These are phyloP conservation scores for Albophoma yamanashiensis DNA, from an alignment of 2,329 filamentous ascomycete species.

Conservation along the genomic window DNA sequence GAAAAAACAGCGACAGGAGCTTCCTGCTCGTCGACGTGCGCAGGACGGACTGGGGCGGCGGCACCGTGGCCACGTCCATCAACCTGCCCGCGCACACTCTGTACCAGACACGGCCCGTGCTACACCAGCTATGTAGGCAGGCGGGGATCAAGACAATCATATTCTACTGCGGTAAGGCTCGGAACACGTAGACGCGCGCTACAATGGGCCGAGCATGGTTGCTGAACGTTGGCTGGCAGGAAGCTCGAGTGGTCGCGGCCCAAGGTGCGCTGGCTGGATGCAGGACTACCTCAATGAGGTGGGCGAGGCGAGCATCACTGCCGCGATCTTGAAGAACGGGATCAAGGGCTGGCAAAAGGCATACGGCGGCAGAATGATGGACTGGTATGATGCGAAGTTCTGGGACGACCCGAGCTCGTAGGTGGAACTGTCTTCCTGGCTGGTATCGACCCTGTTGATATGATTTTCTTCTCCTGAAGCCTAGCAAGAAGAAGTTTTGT, in stretches of 20 bases:
- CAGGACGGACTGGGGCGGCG: slow-evolving; percentile 44
- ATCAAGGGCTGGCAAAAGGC: slow-evolving; percentile 44
- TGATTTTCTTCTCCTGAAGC: background rate
- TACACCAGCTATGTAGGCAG: slow-evolving; percentile 38
- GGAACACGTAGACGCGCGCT: background rate
- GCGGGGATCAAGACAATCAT: slow-evolving; percentile 37
- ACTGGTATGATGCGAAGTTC: slow-evolving; percentile 34
- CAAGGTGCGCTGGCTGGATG: slow-evolving; percentile 43
- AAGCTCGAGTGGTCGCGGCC: slow-evolving; percentile 39
- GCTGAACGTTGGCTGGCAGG: slow-evolving; percentile 20
- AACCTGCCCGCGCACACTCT: slow-evolving; percentile 46
- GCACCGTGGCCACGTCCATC: slow-evolving; percentile 47
- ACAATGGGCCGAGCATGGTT: background rate
- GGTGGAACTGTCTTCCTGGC: slow-evolving; percentile 2
- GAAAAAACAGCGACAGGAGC: slow-evolving; percentile 14
- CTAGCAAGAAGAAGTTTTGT: slow-evolving; percentile 1
- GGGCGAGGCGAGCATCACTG: slow-evolving; percentile 30
- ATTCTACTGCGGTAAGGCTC: slow-evolving; percentile 41
- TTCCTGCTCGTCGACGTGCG: slow-evolving; percentile 44
- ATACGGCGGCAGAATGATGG: slow-evolving; percentile 35
- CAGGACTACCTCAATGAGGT: slow-evolving; percentile 41
- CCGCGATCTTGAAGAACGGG: slow-evolving; percentile 38
- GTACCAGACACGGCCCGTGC: slow-evolving; percentile 34
- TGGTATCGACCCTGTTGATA: background rate
- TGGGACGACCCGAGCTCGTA: slow-evolving; percentile 20